These are phyloP conservation scores for Fusarium duplospermum DNA, from an alignment of 2,329 filamentous ascomycete genomes.

Conservation along the genomic window DNA sequence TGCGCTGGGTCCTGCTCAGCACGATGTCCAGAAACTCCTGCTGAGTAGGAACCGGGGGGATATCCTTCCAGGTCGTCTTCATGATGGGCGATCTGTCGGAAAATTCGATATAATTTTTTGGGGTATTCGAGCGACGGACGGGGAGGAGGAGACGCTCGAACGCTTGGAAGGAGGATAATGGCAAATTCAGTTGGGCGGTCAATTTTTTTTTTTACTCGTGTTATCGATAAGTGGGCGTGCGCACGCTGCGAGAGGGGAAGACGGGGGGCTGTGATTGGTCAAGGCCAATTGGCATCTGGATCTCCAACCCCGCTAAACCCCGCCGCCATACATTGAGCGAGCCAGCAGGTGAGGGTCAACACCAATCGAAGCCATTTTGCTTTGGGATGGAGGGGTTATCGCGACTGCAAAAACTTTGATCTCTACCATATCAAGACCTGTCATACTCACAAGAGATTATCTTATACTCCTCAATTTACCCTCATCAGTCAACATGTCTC, in stretches of 20 bases:
- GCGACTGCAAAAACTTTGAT: slow-evolving; percentile 32
- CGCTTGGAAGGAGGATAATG: slow-evolving; percentile 34
- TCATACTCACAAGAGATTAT: background rate
- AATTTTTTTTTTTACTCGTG: slow-evolving; percentile 50
- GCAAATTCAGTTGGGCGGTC: slow-evolving; percentile 46
- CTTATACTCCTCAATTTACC: background rate
- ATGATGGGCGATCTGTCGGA: slow-evolving; percentile 55
- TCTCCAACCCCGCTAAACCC: slow-evolving; percentile 37
- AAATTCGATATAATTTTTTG: slow-evolving; percentile 8
- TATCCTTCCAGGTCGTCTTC: slow-evolving; percentile 79
- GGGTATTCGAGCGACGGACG: background rate
- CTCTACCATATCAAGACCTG: background rate
- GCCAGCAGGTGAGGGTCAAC: slow-evolving; percentile 30
- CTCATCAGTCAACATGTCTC: slow-evolving; percentile 49
- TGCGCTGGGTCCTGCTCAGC: slow-evolving; percentile 90
- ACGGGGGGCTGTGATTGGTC: background rate
- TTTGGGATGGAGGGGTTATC: slow-evolving; percentile 22
- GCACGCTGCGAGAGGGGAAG: background rate
- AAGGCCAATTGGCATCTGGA: slow-evolving; percentile 14
- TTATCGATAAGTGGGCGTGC: slow-evolving; percentile 2
- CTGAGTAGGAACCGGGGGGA: slow-evolving; percentile 88
- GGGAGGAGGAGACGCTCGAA: slow-evolving; percentile 26
- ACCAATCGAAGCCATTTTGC: slow-evolving; percentile 13
- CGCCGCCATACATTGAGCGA: slow-evolving; percentile 29
- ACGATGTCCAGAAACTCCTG: slow-evolving; percentile 99